Evolutionary conservation across 1,139 yeast genomes (phyloP), one percentile per base, ranked within the genome.

Genomic region (Lodderomyces metapsilosis): DNA sequence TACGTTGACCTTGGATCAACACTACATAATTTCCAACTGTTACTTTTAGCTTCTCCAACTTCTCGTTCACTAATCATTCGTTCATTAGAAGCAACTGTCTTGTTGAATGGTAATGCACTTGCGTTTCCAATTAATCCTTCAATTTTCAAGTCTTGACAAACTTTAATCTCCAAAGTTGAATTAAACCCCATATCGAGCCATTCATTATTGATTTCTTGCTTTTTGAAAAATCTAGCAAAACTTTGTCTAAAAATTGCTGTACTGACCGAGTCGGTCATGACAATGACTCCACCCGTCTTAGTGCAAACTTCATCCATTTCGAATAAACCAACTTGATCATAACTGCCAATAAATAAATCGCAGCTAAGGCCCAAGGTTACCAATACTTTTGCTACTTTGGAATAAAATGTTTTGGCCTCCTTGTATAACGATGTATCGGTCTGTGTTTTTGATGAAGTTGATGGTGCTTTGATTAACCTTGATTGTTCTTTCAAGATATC

Each of bases 171-270:
- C 36, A 82, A 59, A 2, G 84, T 75, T 1, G 79, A 78, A 57
- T 80, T 81, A 47, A 78, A 62, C 1, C 80, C 87, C 68, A 76
- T 66, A 36, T 73, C 73, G 25, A 76, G 57, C 40, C 53, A 63
- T 17, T 66, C 66, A n/a, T 52, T 58, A 12, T 66, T 65, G 3
- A 11, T 15, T 15, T 53, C 59, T 40, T 53, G 53, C 40, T 66
- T 67, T 18, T 57, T 61, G 50, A 80, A 72, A 49, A 79, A 76
- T 51, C 76, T 75, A 43, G 75, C 64, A 43, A 81, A 72, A 46
- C 86, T 80, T 57, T 81, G 86, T 49, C 76, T 78, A 63, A 81
- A 82, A 47, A 82, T 81, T 1, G 87, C 76, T 0, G 86, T 80
- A 37, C 75, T 71, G 52, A 81, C 82, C 3, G 83, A 77, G 58